Conservation (phyloP, 805 yeast genomes). For the Sungouiella thailandica region DNA sequence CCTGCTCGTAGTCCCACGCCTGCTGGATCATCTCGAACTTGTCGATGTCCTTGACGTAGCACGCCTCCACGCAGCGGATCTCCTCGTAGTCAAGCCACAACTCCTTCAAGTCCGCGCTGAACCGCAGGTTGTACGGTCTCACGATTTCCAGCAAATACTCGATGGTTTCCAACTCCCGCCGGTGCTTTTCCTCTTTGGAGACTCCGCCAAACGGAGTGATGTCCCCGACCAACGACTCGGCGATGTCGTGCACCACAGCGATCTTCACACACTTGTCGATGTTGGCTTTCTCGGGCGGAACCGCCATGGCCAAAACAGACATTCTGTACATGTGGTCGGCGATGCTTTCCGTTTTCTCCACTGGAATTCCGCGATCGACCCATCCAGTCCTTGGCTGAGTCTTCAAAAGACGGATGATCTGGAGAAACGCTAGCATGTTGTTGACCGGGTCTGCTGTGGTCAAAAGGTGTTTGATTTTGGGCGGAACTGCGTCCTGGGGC, state of each 20-base stretch:
- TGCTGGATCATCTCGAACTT: constrained; percentile 82
- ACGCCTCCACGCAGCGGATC: constrained; percentile 74
- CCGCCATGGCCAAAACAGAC: constrained; percentile 74
- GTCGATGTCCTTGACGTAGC: constrained; percentile 90
- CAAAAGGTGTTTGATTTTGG: constrained; percentile 35
- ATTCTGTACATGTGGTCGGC: constrained; percentile 97
- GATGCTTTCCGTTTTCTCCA: constrained; percentile 60
- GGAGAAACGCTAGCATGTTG: constrained; percentile 54
- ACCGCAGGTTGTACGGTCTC: constrained; percentile 55
- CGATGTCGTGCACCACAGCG: constrained; percentile 89
- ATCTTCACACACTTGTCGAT: constrained; percentile 73
- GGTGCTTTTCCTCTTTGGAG: constrained; percentile 74
- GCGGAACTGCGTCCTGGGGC: constrained; percentile 52
- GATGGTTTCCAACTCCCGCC: constrained; percentile 73
- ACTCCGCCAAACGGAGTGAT: constrained; percentile 74
- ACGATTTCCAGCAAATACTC: constrained; percentile 57
- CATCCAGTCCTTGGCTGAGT: constrained; percentile 90
- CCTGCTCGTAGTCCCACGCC: constrained; percentile 79
- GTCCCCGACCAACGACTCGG: constrained; percentile 92
- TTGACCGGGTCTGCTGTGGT: constrained; percentile 29
- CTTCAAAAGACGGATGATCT: constrained; percentile 68
- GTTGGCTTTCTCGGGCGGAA: constrained; percentile 52
- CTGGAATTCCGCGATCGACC: constrained; percentile 60
- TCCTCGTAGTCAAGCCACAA: constrained; percentile 90
- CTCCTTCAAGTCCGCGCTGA: constrained; percentile 60